A percentile compares a stretch with the other conserved stretches of the same genome.
Evolutionary conservation across 306 rosid genomes (phyloP).

Genomic region (Luffa acutangula): DNA sequence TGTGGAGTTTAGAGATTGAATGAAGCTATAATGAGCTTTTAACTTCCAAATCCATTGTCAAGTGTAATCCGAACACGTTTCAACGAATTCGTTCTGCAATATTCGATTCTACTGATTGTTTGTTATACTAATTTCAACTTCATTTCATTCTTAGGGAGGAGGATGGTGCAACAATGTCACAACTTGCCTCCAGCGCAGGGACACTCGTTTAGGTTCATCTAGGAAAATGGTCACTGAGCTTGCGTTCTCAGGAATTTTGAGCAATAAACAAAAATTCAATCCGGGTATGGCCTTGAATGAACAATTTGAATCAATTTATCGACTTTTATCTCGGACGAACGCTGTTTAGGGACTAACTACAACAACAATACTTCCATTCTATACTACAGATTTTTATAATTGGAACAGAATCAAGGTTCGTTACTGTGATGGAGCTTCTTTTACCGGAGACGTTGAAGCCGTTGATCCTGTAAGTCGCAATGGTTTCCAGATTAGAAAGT

Average conservation of each 20-base stretch:
- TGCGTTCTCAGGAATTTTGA: slow-evolving; percentile 70
- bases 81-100: not conserved
- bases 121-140: slow-evolving; percentile 8
- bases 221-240: slow-evolving; percentile 47
- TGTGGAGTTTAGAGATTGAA: not conserved
- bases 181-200: slow-evolving; percentile 68
- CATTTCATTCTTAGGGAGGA: slow-evolving; percentile 59
- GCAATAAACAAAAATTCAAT: slow-evolving; percentile 35
- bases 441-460: slow-evolving; percentile 81
- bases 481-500: not conserved
- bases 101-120: not conserved
- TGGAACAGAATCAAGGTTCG: slow-evolving; percentile 89
- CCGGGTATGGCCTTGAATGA: slow-evolving; percentile 43
- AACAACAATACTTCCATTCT: slow-evolving; percentile 5
- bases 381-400: slow-evolving; percentile 57
- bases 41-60: not conserved
- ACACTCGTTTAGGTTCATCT: slow-evolving; percentile 72
- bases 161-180: slow-evolving; percentile 96
- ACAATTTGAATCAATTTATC: not conserved
- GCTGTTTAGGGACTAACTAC: not conserved
- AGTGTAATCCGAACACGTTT: not conserved
- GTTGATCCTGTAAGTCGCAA: slow-evolving; percentile 61
- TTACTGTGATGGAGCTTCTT: slow-evolving; percentile 90
- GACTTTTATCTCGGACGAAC: not conserved
- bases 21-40: not conserved